Evolutionary conservation across 148 eudicot genomes (phyloP), one percentile per base, ranked within the genome.

Genomic region (Pharnaceum exiguum): DNA sequence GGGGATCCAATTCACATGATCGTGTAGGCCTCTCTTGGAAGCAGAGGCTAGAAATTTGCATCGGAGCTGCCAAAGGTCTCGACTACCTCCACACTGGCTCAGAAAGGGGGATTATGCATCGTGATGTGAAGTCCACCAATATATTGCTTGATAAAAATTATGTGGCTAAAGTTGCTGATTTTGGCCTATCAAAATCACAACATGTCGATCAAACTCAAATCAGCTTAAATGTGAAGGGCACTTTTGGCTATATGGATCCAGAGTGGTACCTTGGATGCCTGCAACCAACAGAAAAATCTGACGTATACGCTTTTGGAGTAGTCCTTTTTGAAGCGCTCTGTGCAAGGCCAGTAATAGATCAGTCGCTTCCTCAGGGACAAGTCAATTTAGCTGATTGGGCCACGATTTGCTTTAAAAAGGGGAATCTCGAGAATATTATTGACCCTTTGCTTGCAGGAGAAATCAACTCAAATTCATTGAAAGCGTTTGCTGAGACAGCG

Each of bases 111-210:
- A 76, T 82, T 63, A 79, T 82, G 46, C 88, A 82, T 33, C 81
- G 88, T 4, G 88, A 82, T 65, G 77, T 82, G 10, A 82, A 82
- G 67, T 76, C 88, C 11, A 82, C 84, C 2, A 82, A 82, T 66
- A 79, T 82, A 44, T 55, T 82, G 37, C 74, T 83, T 11, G 82
- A 83, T 56, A 63, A 66, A n/a, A 46, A 79, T 11, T 72, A 45
- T 24, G 78, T 77, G 22, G 89, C 80, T 31, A 83, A 83, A 57
- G 84, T 83, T 27, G 69, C 84, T 12, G 89, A 83, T 57, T 79
- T 83, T 44, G 84, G 89, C 1, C 64, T 83, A 32, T 77, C 82
- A 11, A 64, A 72, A 65, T 65, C 66, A 24, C 76, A 65, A 27
- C 68, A 42, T 28, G 59, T 29, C 17, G 81, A 75, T 42, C 67